Evolutionary conservation across 139 green algal species (phyloP).

Genomic region (Tetraselmis striata): DNA sequence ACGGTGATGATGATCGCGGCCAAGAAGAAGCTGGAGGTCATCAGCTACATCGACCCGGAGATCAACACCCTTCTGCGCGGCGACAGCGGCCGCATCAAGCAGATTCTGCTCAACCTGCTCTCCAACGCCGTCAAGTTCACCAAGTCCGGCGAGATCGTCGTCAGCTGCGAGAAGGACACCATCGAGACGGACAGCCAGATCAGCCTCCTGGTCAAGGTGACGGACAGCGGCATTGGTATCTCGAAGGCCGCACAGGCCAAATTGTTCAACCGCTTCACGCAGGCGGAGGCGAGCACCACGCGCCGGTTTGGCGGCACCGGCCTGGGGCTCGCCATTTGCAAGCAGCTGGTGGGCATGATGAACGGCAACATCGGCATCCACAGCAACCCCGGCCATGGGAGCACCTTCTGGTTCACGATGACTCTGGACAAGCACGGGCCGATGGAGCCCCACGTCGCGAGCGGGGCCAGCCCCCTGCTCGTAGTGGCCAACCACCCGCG

Average conservation of each 20-base stretch:
- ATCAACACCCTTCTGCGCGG: no score
- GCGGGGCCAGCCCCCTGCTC: no score
- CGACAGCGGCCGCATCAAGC: no score
- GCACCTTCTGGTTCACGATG: slow-evolving; percentile 56
- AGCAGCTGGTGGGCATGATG: slow-evolving; percentile 49
- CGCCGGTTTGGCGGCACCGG: slow-evolving; percentile 49
- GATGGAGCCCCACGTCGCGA: no score
- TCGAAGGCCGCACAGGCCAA: slow-evolving; percentile 5
- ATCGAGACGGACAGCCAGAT: neutral
- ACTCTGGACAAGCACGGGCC: slow-evolving; percentile 25
- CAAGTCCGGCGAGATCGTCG: slow-evolving; percentile 46
- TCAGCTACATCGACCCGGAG: no score
- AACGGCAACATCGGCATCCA: slow-evolving; percentile 48
- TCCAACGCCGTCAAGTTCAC: slow-evolving; percentile 77
- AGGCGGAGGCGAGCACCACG: slow-evolving; percentile 28
- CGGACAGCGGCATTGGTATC: slow-evolving; percentile 67
- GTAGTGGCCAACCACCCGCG: no score
- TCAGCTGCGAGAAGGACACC: slow-evolving; percentile 6
- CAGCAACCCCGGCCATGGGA: slow-evolving; percentile 37
- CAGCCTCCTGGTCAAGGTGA: slow-evolving; percentile 41
- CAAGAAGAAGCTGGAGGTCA: no score
- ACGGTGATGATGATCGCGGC: no score
- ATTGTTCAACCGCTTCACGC: slow-evolving; percentile 37
- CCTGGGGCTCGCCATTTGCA: slow-evolving; percentile 56
- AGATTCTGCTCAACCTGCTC: slow-evolving; percentile 52